Evolutionary conservation across 495 filamentous ascomycete species (phyloP), one percentile per base, ranked within the genome.

Genomic region (Mytilinidion resinicola): DNA sequence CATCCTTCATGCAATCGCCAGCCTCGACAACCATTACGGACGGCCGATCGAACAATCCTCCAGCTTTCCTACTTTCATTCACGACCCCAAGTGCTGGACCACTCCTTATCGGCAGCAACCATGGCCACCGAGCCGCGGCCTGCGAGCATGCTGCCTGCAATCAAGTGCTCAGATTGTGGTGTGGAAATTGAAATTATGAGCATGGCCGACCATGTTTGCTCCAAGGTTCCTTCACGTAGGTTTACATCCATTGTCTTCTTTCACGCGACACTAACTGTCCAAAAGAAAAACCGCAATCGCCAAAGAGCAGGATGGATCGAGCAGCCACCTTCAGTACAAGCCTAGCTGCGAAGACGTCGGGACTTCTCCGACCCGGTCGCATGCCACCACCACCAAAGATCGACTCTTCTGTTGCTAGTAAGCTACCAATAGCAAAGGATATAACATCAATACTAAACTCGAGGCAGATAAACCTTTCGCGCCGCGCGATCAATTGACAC

Each of bases 131-230:
- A 73, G 41, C 72, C 76, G 62, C 74, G 84, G 65, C 78, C 81
- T 58, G 82, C 82, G 75, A 84, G 81, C 75, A 84, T 91, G 51
- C 78, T 98, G 77, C 91, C 92, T 66, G 84, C 84, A 17, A 90
- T 98, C 72, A 97, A 96, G 83, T 98, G 93, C 77, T 97, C 95
- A 50, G 87, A 79, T 70, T 98, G 93, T 69, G 84, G 84, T 47
- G 73, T 76, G 36, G 82, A 93, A 69, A 90, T 97, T 59, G 88
- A 92, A 67, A 96, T 98, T 63, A 85, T 87, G 9, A 73, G 83
- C 66, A 89, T 98, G 89, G 93, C 90, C 42, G 91, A 98, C 63
- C 93, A 98, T 79, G 70, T 87, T 56, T 95, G 89, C 72, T 70
- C 74, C 37, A 64, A 60, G 43, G 61, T 65, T 8, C 1, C 56